Evolutionary conservation across 495 filamentous ascomycete genomes (phyloP).

Genomic region (Neurospora tetrasperma): DNA sequence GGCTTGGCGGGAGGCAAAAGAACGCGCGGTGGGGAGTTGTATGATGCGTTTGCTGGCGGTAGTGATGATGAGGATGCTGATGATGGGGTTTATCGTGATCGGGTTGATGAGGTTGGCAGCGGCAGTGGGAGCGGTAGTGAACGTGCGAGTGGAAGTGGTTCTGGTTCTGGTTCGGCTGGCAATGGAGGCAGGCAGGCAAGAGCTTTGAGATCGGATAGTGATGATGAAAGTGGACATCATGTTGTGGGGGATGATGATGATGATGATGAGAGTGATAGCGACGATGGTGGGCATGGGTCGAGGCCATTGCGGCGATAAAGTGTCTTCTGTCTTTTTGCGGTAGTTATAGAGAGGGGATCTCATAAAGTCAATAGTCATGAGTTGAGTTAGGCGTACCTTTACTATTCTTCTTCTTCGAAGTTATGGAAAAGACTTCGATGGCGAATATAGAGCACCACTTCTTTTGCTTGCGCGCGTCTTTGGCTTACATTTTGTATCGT

Average conservation of each 20-base stretch:
- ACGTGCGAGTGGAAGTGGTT: background rate
- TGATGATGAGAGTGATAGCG: conserved; percentile 12
- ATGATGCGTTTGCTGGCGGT: conserved; percentile 83
- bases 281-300: conserved; percentile 4
- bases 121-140: background rate
- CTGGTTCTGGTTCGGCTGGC: background rate
- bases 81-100: conserved; percentile 12
- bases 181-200: conserved; percentile 6
- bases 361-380: background rate
- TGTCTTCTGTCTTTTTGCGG: background rate
- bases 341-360: background rate
- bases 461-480: background rate
- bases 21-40: conserved; percentile 71
- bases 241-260: conserved; percentile 22
- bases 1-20: conserved; percentile 17
- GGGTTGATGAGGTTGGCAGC: background rate
- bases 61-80: conserved; percentile 47
- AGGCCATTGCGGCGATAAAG: conserved; percentile 1
- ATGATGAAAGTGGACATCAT: conserved; percentile 42
- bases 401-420: background rate
- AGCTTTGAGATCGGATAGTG: conserved; percentile 19
- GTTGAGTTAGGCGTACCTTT: background rate
- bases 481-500: background rate
- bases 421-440: background rate
- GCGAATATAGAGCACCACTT: background rate